Percentiles rank a stretch among this genome's conserved stretches.
Conservation (phyloP, 306 rosid species). For the Cajanus cajan region DNA sequence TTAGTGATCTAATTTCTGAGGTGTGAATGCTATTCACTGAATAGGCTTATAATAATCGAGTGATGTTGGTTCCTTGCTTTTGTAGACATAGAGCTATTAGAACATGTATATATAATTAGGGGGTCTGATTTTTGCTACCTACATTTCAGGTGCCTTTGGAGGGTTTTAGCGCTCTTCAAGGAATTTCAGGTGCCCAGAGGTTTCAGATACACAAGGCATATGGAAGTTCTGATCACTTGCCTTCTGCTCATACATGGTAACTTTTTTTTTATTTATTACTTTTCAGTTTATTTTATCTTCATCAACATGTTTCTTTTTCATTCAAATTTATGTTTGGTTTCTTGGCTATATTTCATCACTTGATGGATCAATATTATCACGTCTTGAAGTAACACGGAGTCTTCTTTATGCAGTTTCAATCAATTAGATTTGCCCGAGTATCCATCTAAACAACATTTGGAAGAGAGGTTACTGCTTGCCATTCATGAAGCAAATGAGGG, state of each 20-base stretch:
- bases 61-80: neutral
- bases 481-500: constrained; percentile 96
- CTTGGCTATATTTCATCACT: neutral
- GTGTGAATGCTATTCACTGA: neutral
- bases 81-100: neutral
- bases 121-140: constrained; percentile 26
- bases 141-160: constrained; percentile 88
- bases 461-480: constrained; percentile 87
- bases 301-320: neutral
- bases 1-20: neutral
- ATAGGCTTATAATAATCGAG: neutral
- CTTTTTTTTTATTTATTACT: neutral
- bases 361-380: neutral
- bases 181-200: constrained; percentile 96
- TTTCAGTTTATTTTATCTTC: neutral
- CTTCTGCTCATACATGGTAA: constrained; percentile 99
- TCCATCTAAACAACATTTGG: constrained; percentile 88
- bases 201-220: constrained; percentile 99
- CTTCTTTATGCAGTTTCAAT: constrained; percentile 74
- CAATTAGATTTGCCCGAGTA: constrained; percentile 96
- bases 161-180: constrained; percentile 98
- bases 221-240: constrained; percentile 94
- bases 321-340: neutral
- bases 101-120: constrained; percentile 9
- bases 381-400: neutral